Evolutionary conservation across 1,284 basidiomycete species (phyloP).

Genomic region (Fomes fomentarius): DNA sequence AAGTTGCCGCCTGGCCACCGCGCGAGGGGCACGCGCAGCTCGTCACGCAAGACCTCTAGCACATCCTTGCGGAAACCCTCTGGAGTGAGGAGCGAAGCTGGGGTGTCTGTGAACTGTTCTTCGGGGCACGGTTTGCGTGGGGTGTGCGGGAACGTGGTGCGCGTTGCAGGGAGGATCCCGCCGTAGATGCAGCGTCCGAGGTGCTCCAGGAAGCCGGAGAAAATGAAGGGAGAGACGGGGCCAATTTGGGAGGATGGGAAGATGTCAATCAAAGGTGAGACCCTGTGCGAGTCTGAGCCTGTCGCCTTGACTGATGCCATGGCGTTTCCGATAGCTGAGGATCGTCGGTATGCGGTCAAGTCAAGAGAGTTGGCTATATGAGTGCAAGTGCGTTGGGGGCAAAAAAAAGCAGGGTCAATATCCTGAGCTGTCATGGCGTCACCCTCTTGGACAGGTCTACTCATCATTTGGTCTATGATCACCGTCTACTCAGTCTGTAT

Average conservation of each 20-base stretch:
- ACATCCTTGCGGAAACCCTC: constrained; percentile 62
- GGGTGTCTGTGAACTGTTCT: constrained; percentile 30
- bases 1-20: constrained; percentile 65
- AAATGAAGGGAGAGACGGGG: constrained; percentile 41
- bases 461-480: too few relatives aligned
- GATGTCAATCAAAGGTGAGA: constrained; percentile 27
- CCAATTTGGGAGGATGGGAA: constrained; percentile 29
- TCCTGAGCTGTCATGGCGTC: too few relatives aligned
- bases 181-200: constrained; percentile 67
- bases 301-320: neutral
- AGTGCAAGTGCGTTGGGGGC: too few relatives aligned
- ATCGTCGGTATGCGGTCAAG: too few relatives aligned
- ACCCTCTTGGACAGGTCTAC: too few relatives aligned
- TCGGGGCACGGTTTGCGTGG: constrained; percentile 31
- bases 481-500: neutral
- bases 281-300: too few relatives aligned
- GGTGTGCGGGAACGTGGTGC: constrained; percentile 37
- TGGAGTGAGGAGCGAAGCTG: constrained; percentile 25
- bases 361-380: too few relatives aligned
- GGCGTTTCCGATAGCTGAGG: too few relatives aligned
- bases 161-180: constrained; percentile 51
- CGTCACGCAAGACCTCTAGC: constrained; percentile 49
- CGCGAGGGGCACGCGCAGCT: constrained; percentile 58
- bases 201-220: constrained; percentile 66
- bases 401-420: too few relatives aligned